A percentile compares a stretch with the other conserved stretches of the same genome.
Evolutionary conservation across 2,329 filamentous ascomycete species (phyloP).

Genomic region (Acephala macrosclerotiorum): DNA sequence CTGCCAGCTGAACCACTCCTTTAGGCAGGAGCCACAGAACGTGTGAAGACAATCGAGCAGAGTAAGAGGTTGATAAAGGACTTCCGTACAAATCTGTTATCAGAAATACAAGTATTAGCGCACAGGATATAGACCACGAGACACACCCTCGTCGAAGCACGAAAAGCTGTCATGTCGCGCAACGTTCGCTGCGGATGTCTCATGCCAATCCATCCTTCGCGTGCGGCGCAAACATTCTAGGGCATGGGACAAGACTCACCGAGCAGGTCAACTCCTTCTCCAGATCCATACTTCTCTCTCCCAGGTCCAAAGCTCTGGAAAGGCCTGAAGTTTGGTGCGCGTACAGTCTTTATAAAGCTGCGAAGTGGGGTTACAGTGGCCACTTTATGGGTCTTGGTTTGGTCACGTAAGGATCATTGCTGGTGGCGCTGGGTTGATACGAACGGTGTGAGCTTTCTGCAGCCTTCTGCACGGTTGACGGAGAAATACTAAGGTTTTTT

Average conservation of each 20-base stretch:
- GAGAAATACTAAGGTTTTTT: slow-evolving; percentile 14
- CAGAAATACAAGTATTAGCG: slow-evolving; percentile 27
- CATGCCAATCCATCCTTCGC: background rate
- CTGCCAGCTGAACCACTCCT: slow-evolving; percentile 94
- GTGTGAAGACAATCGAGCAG: slow-evolving; percentile 94
- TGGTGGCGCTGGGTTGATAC: slow-evolving; percentile 26
- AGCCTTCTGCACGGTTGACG: slow-evolving; percentile 18
- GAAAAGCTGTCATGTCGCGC: slow-evolving; percentile 25
- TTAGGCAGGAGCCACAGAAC: slow-evolving; percentile 93
- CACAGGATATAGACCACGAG: slow-evolving; percentile 14
- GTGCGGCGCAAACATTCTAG: slow-evolving; percentile 13
- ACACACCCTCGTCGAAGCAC: background rate
- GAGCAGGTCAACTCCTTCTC: slow-evolving; percentile 96
- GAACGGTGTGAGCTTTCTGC: slow-evolving; percentile 6
- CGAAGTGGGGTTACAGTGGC: slow-evolving; percentile 15
- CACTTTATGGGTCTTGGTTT: slow-evolving; percentile 24
- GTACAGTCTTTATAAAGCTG: slow-evolving; percentile 9
- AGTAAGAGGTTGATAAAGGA: slow-evolving; percentile 89
- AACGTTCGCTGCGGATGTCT: slow-evolving; percentile 16
- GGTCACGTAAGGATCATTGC: slow-evolving; percentile 22
- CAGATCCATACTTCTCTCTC: slow-evolving; percentile 69
- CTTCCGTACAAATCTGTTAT: slow-evolving; percentile 92
- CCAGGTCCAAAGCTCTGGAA: slow-evolving; percentile 53
- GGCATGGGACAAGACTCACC: slow-evolving; percentile 61
- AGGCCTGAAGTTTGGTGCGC: background rate